Conservation (phyloP, 176 grass and related monocot species). For the Pharus latifolius region DNA sequence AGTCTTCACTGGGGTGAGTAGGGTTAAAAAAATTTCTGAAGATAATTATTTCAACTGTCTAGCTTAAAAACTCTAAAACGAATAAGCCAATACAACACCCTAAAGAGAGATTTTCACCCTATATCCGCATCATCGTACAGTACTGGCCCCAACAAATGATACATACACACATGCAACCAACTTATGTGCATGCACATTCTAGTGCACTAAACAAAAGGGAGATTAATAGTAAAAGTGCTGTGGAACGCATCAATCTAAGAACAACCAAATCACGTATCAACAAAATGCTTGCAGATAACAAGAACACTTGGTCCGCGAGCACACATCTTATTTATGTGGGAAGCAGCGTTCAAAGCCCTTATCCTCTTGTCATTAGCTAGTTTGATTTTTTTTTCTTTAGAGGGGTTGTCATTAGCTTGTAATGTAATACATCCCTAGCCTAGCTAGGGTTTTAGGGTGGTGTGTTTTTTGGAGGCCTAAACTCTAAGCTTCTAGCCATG, state of each 20-base stretch:
- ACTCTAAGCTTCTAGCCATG: not conserved
- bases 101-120: too few species aligned
- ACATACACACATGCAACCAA: not conserved
- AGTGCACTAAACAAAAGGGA: not conserved
- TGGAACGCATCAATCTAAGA: slow-evolving; percentile 13
- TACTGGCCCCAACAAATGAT: not conserved
- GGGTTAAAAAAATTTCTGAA: too few species aligned
- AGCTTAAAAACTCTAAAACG: too few species aligned
- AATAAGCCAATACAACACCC: too few species aligned
- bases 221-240: not conserved
- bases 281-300: slow-evolving; percentile 8
- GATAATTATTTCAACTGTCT: too few species aligned
- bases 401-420: too few species aligned
- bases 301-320: slow-evolving; percentile 13
- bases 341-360: not conserved
- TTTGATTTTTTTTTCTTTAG: too few species aligned
- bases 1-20: too few species aligned
- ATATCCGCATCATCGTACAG: too few species aligned
- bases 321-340: not conserved
- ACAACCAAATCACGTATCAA: slow-evolving; percentile 13
- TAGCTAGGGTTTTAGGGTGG: not conserved
- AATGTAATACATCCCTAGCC: not conserved
- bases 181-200: not conserved
- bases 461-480: not conserved
- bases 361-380: slow-evolving; percentile 10